Evolutionary conservation across 2,329 filamentous ascomycete species (phyloP).

Genomic region (Botrytis tulipae): DNA sequence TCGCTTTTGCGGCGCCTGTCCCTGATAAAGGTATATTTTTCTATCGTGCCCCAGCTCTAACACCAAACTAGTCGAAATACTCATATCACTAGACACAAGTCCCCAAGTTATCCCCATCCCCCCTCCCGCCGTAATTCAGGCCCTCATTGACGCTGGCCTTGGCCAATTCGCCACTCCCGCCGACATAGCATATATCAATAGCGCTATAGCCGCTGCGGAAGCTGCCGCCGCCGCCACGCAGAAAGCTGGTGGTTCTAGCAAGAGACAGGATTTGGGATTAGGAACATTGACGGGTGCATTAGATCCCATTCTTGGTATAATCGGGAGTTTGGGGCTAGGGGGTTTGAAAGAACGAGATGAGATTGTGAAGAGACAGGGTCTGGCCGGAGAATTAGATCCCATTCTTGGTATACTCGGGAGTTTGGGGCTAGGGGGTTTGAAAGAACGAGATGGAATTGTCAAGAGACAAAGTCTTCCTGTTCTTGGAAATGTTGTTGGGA

Average conservation of each 20-base stretch:
- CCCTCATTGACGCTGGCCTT: not conserved
- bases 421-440: not conserved
- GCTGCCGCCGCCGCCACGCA: not conserved
- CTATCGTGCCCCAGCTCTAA: not conserved
- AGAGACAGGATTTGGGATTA: not conserved
- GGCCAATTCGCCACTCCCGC: not conserved
- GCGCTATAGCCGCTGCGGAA: not conserved
- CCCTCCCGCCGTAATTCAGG: not conserved
- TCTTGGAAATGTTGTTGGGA: not conserved
- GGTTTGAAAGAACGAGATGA: constrained; percentile 1
- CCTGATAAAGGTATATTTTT: not conserved
- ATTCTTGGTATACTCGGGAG: not conserved
- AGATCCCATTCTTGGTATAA: not conserved
- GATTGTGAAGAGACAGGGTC: not conserved
- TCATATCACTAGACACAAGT: not conserved
- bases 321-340: not conserved
- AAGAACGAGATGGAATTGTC: not conserved
- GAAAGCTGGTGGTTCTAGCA: not conserved
- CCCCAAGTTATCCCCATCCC: not conserved
- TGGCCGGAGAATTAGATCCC: not conserved
- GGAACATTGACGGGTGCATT: not conserved
- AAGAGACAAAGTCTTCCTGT: not conserved
- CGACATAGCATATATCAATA: not conserved
- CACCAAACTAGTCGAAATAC: not conserved
- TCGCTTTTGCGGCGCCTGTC: constrained; percentile 10